These are phyloP conservation scores for Rhizoctonia solani DNA, from an alignment of 1,284 basidiomycete genomes.

Conservation along the genomic window DNA sequence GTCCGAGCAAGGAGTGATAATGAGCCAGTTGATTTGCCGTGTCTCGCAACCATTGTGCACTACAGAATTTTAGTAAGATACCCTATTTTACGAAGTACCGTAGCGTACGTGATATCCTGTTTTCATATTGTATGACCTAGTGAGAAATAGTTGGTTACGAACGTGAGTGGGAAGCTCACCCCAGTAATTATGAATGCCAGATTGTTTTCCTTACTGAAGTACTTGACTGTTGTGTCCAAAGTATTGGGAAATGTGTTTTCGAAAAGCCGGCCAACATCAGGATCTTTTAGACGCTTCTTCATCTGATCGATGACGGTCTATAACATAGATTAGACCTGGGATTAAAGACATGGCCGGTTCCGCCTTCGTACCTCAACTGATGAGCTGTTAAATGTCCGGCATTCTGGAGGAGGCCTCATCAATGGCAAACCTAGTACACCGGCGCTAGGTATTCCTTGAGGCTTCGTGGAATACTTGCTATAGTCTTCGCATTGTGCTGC, in stretches of 20 bases:
- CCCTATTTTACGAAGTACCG: not conserved
- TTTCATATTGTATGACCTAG: not conserved
- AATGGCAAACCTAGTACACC: constrained; percentile 67
- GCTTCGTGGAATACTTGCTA: constrained; percentile 47
- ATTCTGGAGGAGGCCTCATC: constrained; percentile 68
- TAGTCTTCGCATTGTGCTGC: constrained; percentile 38
- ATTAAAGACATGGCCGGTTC: not conserved
- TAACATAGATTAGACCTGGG: constrained; percentile 11
- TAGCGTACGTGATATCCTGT: constrained; percentile 66
- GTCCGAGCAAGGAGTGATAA: constrained; percentile 60
- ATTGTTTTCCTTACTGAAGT: constrained; percentile 62
- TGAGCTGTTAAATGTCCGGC: constrained; percentile 72
- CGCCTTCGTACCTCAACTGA: constrained; percentile 61
- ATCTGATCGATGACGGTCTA: constrained; percentile 71
- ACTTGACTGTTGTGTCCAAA: constrained; percentile 74
- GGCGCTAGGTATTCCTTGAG: constrained; percentile 61
- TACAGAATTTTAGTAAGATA: constrained; percentile 28
- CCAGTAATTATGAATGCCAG: constrained; percentile 77
- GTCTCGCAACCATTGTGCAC: constrained; percentile 63
- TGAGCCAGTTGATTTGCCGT: constrained; percentile 77
- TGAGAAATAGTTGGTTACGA: not conserved
- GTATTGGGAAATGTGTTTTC: constrained; percentile 80
- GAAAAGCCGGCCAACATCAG: constrained; percentile 72
- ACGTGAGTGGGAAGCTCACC: constrained; percentile 47
- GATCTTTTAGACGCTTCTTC: constrained; percentile 68